Evolutionary conservation across 2,329 filamentous ascomycete species (phyloP), one percentile per base, ranked within the genome.

Genomic region (Fusarium circinatum): DNA sequence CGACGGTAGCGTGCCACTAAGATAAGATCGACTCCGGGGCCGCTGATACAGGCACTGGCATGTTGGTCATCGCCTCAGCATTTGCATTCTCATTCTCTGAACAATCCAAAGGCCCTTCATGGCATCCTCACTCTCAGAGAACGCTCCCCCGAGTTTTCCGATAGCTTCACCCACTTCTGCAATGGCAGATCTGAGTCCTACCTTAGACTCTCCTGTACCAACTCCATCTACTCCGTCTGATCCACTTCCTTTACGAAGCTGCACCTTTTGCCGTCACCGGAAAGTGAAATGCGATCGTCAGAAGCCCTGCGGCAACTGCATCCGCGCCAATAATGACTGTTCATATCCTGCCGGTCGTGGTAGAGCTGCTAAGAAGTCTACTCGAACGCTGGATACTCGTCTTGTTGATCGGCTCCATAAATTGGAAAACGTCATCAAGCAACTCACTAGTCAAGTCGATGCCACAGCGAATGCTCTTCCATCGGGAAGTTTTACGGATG

Each of bases 151-250:
- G 18, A 13, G 10, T 0, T 0, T 22, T 14, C 17, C 28, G 11
- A 10, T 0, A 0, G 9, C 22, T 18, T 13, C 11, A 10, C 18
- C 1, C 5, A 5, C 5, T 2, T 1, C 11, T 2, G 15, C 4
- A 10, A n/a, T 5, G 1, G 28, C 28, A 3, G 9, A 5, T 18
- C 32, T 18, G 0, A 32, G 15, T 13, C 3, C 28, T 8, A 13
- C 14, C 8, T 32, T 3, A 10, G 20, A 20, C 10, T 15, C 28
- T 24, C 48, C 20, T 0, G 11, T 18, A 1, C 6, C 2, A 13
- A 9, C 47, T 15, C 39, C 59, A 20, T 9, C 49, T 7, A 22
- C 18, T 7, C 18, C 15, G 0, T 26, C 58, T 32, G 17, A 11
- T 30, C 9, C 48, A 28, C 48, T 30, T 45, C 49, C 30, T 7